Base-by-base conservation (phyloP, 2,329 filamentous ascomycete species). In the Microsporum canis region DNA sequence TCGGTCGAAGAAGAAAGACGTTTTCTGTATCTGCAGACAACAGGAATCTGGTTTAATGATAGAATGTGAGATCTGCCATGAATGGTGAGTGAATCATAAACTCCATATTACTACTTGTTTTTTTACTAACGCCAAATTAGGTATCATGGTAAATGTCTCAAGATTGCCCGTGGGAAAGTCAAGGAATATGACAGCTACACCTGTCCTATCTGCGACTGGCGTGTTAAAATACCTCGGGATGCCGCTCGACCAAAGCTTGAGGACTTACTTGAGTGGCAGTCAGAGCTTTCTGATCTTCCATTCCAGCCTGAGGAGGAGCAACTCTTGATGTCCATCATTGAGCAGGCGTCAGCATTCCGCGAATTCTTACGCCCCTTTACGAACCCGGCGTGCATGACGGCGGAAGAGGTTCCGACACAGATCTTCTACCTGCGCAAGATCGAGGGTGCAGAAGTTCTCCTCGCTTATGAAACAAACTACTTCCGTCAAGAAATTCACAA, bases 21-120 rank as follows among this genome's bases (percentile, higher is more conserved):
- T 97, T 0, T 99, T 97, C 73, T 99, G 94, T 74, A 96, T 99
- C 66, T 99, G 94, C 75, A 85, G 94, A 63, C 89, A 87, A 65
- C 84, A 90, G 5, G 94, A 99, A 74, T 91, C 92, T 41, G 94
- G 94, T 58, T 95, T 97, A 88, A 99, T 99, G 94, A 97, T 99
- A 68, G 94, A 99, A 75, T 99, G 94, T 72, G 94, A 97, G 72
- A 80, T 96, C 43, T 99, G 94, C 74, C 92, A 96, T 70, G 94
- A 99, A 77, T 99, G 94, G 94, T 91, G 73, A 78, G 85, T 78
- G 2, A n/a, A 59, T 51, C 17, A 55, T 55, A 57, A 23, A 14
- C n/a, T 29, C 17, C 6, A 29, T 51, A 6, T 59, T 39, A 61
- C 62, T 59, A 43, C 43, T 49, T 29, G 4, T 58, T 17, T 57